A percentile compares a stretch with the other conserved stretches of the same genome.
These are phyloP conservation scores for Solanum clarkiae DNA, from an alignment of 257 asterid genomes.

Conservation along the genomic window DNA sequence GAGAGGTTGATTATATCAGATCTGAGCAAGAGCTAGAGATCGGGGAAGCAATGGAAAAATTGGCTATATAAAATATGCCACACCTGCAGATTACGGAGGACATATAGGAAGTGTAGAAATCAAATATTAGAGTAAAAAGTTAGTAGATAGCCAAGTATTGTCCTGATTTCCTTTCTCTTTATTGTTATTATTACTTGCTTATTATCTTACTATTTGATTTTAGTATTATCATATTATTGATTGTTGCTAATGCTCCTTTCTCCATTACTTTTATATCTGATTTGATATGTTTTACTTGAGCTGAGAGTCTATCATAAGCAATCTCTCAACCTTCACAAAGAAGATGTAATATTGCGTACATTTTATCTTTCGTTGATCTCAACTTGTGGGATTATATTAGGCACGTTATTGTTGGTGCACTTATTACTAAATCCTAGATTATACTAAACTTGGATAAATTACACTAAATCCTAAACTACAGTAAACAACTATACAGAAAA, in stretches of 20 bases:
- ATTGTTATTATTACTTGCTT: neutral
- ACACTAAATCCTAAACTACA: neutral
- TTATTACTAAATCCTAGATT: neutral
- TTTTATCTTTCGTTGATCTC: no score
- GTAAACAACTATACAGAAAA: neutral
- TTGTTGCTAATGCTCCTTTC: neutral
- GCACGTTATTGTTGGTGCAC: no score
- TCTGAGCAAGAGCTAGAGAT: neutral
- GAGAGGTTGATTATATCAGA: neutral
- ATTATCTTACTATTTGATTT: neutral
- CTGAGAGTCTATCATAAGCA: neutral
- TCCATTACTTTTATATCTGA: neutral
- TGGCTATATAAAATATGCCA: neutral
- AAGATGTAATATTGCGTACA: no score
- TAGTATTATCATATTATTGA: neutral
- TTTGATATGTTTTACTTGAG: neutral
- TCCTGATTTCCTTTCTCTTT: neutral
- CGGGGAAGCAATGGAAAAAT: neutral
- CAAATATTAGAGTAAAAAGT: neutral
- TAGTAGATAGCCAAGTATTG: accelerated
- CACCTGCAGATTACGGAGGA: neutral
- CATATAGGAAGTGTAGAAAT: neutral
- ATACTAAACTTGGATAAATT: neutral
- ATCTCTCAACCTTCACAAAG: neutral
- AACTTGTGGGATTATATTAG: no score